Conservation (phyloP, 2,329 filamentous ascomycete genomes). For the Alternaria dauci region DNA sequence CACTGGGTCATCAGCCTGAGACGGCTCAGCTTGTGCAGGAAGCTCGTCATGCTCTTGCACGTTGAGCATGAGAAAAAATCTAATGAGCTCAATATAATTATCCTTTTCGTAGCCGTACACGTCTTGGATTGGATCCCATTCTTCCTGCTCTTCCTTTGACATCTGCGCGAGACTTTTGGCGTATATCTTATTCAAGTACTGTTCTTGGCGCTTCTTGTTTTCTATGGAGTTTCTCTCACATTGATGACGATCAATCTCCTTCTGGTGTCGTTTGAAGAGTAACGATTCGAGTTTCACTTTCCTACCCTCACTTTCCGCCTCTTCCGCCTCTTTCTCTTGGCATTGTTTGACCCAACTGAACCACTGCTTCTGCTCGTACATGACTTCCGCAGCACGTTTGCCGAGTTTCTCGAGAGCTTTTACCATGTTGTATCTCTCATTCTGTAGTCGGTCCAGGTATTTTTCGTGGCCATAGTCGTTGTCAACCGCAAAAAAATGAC, state of each 20-base stretch:
- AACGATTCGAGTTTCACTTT: conserved; percentile 60
- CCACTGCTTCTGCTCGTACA: conserved; percentile 60
- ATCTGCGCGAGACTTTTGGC: conserved; percentile 52
- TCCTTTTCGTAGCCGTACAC: conserved; percentile 56
- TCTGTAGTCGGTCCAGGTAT: conserved; percentile 51
- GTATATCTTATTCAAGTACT: conserved; percentile 56
- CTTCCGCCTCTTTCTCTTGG: conserved; percentile 57
- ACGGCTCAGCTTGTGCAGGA: background rate
- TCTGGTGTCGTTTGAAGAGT: conserved; percentile 34
- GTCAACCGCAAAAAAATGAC: conserved; percentile 54
- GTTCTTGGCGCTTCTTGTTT: conserved; percentile 52
- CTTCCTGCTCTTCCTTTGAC: conserved; percentile 47
- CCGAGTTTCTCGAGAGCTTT: conserved; percentile 56
- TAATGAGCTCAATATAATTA: conserved; percentile 57
- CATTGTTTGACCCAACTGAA: conserved; percentile 57
- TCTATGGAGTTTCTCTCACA: conserved; percentile 33
- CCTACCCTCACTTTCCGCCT: conserved; percentile 59
- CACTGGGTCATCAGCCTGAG: background rate
- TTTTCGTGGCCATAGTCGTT: conserved; percentile 57
- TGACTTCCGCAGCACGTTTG: conserved; percentile 53
- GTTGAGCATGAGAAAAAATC: conserved; percentile 57
- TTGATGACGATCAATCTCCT: conserved; percentile 54
- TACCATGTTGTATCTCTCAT: conserved; percentile 49
- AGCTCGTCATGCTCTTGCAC: conserved; percentile 21
- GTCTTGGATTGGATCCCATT: conserved; percentile 61